Percentiles rank a stretch among this genome's conserved stretches.
These are phyloP conservation scores for Nannochloropsis gaditana DNA, from an alignment of 108 stramenopile species.

Conservation along the genomic window DNA sequence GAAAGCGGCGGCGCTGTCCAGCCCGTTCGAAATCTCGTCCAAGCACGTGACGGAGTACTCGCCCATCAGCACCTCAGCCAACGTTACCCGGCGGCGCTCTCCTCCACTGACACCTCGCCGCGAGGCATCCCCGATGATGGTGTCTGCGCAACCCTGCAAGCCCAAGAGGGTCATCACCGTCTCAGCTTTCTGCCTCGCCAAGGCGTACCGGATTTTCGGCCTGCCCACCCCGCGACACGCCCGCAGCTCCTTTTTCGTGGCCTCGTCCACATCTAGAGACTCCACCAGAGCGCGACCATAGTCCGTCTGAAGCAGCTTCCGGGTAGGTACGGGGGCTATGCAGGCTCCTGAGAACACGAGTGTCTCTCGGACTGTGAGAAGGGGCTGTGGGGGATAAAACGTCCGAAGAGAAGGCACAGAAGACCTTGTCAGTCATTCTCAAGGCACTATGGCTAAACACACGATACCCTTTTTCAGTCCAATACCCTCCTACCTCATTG, in stretches of 20 bases:
- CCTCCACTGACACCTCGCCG: constrained; percentile 78
- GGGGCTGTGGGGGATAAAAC: neutral
- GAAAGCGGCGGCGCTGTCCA: constrained; percentile 24
- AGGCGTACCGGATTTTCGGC: neutral
- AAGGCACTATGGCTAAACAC: no score
- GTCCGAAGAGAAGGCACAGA: no score
- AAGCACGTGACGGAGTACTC: neutral
- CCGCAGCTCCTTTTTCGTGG: neutral
- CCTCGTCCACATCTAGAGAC: neutral
- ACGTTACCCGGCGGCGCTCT: constrained; percentile 42
- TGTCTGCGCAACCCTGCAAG: constrained; percentile 46
- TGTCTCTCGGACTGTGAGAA: constrained; percentile 63
- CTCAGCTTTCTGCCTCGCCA: constrained; percentile 47
- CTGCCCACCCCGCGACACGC: neutral
- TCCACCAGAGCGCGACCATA: neutral
- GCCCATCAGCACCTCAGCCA: constrained; percentile 21
- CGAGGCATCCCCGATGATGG: constrained; percentile 57
- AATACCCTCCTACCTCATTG: neutral
- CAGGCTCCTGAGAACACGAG: constrained; percentile 66
- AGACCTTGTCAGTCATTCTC: no score
- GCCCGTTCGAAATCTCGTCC: constrained; percentile 28
- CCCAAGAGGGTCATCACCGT: constrained; percentile 56
- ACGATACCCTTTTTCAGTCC: neutral
- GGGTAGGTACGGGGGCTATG: constrained; percentile 35
- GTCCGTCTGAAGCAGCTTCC: neutral